Evolutionary conservation across 2,329 filamentous ascomycete genomes (phyloP).

Genomic region (Fusarium sp.): DNA sequence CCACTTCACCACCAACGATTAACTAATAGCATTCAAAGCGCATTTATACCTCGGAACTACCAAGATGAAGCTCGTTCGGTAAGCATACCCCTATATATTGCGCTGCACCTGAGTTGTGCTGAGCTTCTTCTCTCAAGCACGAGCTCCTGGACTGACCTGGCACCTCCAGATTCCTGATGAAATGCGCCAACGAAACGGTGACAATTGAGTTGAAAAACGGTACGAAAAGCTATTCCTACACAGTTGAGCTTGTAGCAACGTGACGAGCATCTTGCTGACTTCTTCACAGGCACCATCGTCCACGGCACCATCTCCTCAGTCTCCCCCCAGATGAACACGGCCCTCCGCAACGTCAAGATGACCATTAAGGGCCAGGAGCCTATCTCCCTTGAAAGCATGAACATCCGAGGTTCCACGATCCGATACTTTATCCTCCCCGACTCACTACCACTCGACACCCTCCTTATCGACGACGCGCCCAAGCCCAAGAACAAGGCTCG

Average conservation of each 20-base stretch:
- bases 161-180: slow-evolving; percentile 89
- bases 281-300: slow-evolving; percentile 81
- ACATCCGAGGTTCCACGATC: slow-evolving; percentile 94
- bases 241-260: background rate
- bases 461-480: slow-evolving; percentile 94
- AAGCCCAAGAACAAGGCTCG: slow-evolving; percentile 99
- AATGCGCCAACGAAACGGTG: slow-evolving; percentile 98
- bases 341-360: slow-evolving; percentile 96
- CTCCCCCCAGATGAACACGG: slow-evolving; percentile 98
- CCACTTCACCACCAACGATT: slow-evolving; percentile 17
- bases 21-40: slow-evolving; percentile 8
- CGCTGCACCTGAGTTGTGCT: slow-evolving; percentile 34
- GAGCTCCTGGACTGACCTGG: slow-evolving; percentile 43
- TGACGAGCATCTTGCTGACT: slow-evolving; percentile 23
- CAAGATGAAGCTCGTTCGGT: slow-evolving; percentile 98
- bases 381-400: slow-evolving; percentile 92
- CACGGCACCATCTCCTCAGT: slow-evolving; percentile 97
- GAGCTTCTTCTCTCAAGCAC: slow-evolving; percentile 35
- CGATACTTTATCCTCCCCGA: slow-evolving; percentile 97
- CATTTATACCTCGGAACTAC: slow-evolving; percentile 37
- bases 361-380: slow-evolving; percentile 88
- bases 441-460: slow-evolving; percentile 91
- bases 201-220: slow-evolving; percentile 99
- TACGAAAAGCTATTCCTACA: slow-evolving; percentile 55
- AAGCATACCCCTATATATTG: slow-evolving; percentile 52